A percentile compares a stretch with the other conserved stretches of the same genome.
Evolutionary conservation across 257 asterid species (phyloP).

Genomic region (Oldenlandia corymbosa): DNA sequence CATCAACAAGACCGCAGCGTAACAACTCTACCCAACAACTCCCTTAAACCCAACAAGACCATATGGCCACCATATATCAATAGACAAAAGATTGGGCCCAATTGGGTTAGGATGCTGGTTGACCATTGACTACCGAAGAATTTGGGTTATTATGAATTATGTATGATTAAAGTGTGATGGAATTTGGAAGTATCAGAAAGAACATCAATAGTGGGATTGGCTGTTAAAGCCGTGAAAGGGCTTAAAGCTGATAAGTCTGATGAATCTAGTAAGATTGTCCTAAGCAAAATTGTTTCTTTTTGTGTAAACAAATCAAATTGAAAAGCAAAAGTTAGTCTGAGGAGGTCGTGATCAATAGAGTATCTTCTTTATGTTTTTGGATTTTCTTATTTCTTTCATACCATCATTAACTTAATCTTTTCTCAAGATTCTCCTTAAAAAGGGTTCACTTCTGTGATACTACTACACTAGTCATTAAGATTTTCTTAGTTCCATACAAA

Average conservation of each 20-base stretch:
- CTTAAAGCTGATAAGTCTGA: neutral
- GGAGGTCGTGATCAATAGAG: no score
- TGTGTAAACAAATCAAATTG: conserved; percentile 13
- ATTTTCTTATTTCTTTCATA: conserved; percentile 18
- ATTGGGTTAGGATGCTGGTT: neutral
- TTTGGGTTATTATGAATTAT: no score
- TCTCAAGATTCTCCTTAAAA: conserved; percentile 32
- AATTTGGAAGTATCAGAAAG: neutral
- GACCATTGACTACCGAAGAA: neutral
- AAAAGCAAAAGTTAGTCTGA: conserved; percentile 22
- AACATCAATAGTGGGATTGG: neutral
- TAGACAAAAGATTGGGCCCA: no score
- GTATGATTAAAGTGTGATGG: no score
- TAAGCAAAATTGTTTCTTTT: neutral
- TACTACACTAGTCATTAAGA: no score
- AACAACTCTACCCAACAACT: no score
- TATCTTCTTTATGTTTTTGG: conserved; percentile 27
- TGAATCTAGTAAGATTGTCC: neutral
- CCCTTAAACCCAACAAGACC: no score
- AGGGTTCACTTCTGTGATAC: no score
- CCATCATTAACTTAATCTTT: conserved; percentile 29
- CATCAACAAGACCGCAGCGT: no score
- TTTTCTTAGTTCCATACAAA: no score
- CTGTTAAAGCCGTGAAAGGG: no score
- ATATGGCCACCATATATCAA: no score